A percentile compares a stretch with the other conserved stretches of the same genome.
These are phyloP conservation scores for Salix udensis DNA, from an alignment of 345 rosid genomes.

Conservation along the genomic window DNA sequence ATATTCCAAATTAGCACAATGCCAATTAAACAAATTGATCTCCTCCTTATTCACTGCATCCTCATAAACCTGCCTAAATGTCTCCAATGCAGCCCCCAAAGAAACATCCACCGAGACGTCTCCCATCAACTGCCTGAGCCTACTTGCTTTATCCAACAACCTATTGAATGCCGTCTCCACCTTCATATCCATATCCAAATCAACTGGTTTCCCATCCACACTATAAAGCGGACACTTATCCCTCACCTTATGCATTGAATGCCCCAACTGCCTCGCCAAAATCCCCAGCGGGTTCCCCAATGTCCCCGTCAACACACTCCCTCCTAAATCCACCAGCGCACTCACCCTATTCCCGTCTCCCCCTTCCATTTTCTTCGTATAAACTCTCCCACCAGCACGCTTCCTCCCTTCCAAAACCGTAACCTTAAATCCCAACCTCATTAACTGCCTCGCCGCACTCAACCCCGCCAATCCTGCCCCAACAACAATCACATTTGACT, in stretches of 20 bases:
- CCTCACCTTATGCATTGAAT: slow-evolving; percentile 70
- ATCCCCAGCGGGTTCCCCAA: slow-evolving; percentile 91
- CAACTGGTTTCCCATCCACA: slow-evolving; percentile 76
- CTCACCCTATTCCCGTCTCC: slow-evolving; percentile 47
- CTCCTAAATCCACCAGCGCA: slow-evolving; percentile 95
- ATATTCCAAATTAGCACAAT: slow-evolving; percentile 92
- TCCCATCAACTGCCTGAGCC: slow-evolving; percentile 93
- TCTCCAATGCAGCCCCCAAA: slow-evolving; percentile 84
- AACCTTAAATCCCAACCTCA: slow-evolving; percentile 86
- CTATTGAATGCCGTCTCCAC: slow-evolving; percentile 79
- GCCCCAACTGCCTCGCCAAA: slow-evolving; percentile 78
- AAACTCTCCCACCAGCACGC: slow-evolving; percentile 94
- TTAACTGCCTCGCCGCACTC: slow-evolving; percentile 80
- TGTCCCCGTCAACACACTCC: slow-evolving; percentile 92
- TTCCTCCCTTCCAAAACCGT: slow-evolving; percentile 96
- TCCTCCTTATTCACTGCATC: slow-evolving; percentile 67
- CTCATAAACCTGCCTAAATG: slow-evolving; percentile 65
- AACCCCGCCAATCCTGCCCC: slow-evolving; percentile 93
- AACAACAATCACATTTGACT: slow-evolving; percentile 53
- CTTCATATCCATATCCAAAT: slow-evolving; percentile 67
- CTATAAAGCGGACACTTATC: slow-evolving; percentile 90
- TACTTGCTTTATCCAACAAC: slow-evolving; percentile 82
- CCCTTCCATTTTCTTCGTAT: slow-evolving; percentile 93
- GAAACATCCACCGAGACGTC: slow-evolving; percentile 89
- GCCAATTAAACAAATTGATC: slow-evolving; percentile 85